phyloP scores from a whole-genome alignment of 139 green algal genomes.

The Helicosporidium sp. region DNA sequence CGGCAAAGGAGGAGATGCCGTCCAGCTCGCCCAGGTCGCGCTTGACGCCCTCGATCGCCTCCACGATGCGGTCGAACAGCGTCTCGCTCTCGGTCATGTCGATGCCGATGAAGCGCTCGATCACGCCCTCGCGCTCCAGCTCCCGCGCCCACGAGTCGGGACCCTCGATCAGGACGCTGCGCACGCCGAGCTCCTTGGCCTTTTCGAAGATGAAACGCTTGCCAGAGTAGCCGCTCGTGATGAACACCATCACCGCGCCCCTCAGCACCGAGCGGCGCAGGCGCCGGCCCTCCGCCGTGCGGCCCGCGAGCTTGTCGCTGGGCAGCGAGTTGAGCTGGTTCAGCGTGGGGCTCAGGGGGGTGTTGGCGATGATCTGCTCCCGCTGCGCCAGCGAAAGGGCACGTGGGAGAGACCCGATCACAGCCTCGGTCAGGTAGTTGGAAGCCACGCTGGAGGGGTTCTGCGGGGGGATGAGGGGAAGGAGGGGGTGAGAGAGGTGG shows the following conservation, averaged over 20 bases:
- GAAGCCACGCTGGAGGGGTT: conserved; percentile 7
- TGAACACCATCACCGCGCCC: conserved; percentile 60
- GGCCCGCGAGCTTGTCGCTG: conserved; percentile 1
- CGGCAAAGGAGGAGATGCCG: conserved; percentile 67
- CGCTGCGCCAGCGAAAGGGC: conserved; percentile 34
- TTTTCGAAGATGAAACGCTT: conserved; percentile 82
- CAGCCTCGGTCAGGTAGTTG: conserved; percentile 38
- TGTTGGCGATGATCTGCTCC: conserved; percentile 23
- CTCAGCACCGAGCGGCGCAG: conserved; percentile 49
- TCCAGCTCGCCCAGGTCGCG: conserved; percentile 52
- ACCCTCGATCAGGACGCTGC: conserved; percentile 55
- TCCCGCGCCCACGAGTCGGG: conserved; percentile 51
- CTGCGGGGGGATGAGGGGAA: not conserved
- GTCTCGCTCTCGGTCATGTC: conserved; percentile 63
- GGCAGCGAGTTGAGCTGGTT: conserved; percentile 21
- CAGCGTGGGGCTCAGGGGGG: conserved; percentile 37
- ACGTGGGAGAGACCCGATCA: conserved; percentile 53
- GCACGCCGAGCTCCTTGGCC: conserved; percentile 57
- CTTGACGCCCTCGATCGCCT: conserved; percentile 24
- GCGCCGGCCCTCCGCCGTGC: conserved; percentile 17
- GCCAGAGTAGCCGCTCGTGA: conserved; percentile 56
- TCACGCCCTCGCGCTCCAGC: conserved; percentile 47
- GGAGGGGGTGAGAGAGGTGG: not conserved
- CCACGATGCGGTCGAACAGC: conserved; percentile 54
- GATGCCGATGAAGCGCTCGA: conserved; percentile 57